These are phyloP conservation scores for Clonostachys rhizophaga DNA, from an alignment of 2,329 filamentous ascomycete species.

Conservation along the genomic window DNA sequence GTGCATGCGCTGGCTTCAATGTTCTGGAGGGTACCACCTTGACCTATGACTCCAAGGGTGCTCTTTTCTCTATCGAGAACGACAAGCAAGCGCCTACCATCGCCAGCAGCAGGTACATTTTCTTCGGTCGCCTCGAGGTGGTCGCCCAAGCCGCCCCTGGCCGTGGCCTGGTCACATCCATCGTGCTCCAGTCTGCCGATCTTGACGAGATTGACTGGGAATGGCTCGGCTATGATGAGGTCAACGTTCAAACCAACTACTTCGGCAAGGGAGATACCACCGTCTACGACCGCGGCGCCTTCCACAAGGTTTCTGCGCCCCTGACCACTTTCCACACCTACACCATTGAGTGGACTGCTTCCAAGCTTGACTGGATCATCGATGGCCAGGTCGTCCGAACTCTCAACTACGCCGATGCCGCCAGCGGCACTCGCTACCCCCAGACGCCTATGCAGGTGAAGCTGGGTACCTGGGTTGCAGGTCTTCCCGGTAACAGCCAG, in stretches of 20 bases:
- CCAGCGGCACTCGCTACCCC: constrained; percentile 56
- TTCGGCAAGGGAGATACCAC: constrained; percentile 70
- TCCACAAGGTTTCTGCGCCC: constrained; percentile 52
- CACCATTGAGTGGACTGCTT: constrained; percentile 62
- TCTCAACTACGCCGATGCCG: constrained; percentile 53
- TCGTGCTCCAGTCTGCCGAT: constrained; percentile 85
- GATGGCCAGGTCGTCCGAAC: constrained; percentile 59
- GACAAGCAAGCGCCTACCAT: constrained; percentile 68
- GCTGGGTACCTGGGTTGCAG: constrained; percentile 64
- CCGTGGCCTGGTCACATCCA: constrained; percentile 80
- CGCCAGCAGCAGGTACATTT: constrained; percentile 80
- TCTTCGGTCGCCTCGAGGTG: constrained; percentile 87
- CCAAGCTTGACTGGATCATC: constrained; percentile 60
- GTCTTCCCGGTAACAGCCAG: constrained; percentile 49
- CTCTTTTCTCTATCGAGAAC: constrained; percentile 62
- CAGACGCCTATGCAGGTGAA: constrained; percentile 72
- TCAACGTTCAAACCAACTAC: constrained; percentile 83
- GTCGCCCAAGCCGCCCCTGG: constrained; percentile 76
- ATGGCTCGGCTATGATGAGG: constrained; percentile 74
- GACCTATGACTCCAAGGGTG: constrained; percentile 41
- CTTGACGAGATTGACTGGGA: constrained; percentile 93
- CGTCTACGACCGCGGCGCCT: constrained; percentile 66
- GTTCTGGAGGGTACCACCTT: constrained; percentile 40
- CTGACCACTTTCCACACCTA: constrained; percentile 61
- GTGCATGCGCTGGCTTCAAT: constrained; percentile 53